phyloP scores from a whole-genome alignment of 345 rosid species.

The Physaria fendleri region DNA sequence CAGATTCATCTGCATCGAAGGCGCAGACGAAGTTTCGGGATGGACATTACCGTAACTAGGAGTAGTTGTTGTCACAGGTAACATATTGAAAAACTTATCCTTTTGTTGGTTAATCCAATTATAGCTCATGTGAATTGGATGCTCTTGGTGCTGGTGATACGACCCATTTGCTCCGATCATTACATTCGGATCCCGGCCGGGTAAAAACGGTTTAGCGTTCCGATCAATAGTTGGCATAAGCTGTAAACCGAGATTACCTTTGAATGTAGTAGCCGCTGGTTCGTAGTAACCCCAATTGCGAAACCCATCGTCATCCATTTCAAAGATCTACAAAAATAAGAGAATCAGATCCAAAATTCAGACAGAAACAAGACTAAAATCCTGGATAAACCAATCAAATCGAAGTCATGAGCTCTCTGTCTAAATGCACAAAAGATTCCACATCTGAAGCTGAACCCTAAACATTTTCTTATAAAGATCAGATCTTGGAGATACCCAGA shows the following conservation, averaged over 20 bases:
- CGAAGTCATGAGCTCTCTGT: neutral
- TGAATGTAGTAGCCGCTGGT: constrained; percentile 55
- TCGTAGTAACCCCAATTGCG: constrained; percentile 95
- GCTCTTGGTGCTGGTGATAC: constrained; percentile 50
- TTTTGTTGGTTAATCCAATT: constrained; percentile 64
- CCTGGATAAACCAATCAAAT: neutral
- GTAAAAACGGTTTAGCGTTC: constrained; percentile 68
- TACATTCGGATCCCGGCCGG: constrained; percentile 65
- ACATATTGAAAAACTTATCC: constrained; percentile 63
- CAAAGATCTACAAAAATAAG: constrained; percentile 33
- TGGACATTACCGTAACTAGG: constrained; percentile 39
- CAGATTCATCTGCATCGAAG: constrained; percentile 49
- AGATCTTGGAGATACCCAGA: no score
- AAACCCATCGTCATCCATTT: constrained; percentile 75
- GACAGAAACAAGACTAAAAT: neutral
- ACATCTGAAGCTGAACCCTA: neutral
- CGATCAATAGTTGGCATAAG: constrained; percentile 80
- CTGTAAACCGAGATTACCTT: constrained; percentile 80
- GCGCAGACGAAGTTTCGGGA: constrained; percentile 54
- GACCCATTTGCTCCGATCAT: constrained; percentile 55
- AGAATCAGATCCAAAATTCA: constrained; percentile 15
- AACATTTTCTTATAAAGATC: neutral
- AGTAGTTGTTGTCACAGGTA: constrained; percentile 35
- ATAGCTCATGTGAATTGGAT: constrained; percentile 58
- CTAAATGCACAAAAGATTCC: neutral